Evolutionary conservation across 78 protist genomes (phyloP).

Genomic region (Bigelowiella natans): DNA sequence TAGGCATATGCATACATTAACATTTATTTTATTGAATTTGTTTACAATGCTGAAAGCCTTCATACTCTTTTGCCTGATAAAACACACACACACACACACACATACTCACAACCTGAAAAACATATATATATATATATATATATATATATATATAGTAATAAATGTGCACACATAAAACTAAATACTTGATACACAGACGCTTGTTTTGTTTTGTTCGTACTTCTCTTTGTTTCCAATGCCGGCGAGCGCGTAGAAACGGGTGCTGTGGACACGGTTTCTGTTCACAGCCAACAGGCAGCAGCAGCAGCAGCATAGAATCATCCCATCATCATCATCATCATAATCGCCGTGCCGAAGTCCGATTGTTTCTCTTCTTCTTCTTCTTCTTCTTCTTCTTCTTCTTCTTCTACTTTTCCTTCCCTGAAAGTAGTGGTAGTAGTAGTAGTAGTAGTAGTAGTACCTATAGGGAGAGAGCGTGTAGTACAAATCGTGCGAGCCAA

Average conservation of each 20-base stretch:
- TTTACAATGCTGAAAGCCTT: neutral
- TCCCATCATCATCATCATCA: too few species aligned
- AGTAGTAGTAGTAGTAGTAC: too few species aligned
- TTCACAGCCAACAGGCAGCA: too few species aligned
- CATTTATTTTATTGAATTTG: neutral
- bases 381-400: too few species aligned
- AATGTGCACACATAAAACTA: neutral
- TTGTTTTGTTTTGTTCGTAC: neutral
- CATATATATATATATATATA: neutral
- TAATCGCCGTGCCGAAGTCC: too few species aligned
- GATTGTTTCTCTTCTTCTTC: too few species aligned
- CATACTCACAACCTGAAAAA: neutral
- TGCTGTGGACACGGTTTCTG: too few species aligned
- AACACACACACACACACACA: neutral
- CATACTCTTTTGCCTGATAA: neutral
- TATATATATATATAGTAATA: neutral
- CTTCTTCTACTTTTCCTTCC: too few species aligned
- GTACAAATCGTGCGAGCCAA: neutral
- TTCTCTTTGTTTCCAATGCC: neutral
- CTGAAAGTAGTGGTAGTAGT: too few species aligned
- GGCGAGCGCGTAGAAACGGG: neutral
- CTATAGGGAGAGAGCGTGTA: neutral
- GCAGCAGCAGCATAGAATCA: too few species aligned
- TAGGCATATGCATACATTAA: neutral
- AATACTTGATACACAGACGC: neutral